Conservation (phyloP, 352 stramenopile species). For the Pythium sp. region DNA sequence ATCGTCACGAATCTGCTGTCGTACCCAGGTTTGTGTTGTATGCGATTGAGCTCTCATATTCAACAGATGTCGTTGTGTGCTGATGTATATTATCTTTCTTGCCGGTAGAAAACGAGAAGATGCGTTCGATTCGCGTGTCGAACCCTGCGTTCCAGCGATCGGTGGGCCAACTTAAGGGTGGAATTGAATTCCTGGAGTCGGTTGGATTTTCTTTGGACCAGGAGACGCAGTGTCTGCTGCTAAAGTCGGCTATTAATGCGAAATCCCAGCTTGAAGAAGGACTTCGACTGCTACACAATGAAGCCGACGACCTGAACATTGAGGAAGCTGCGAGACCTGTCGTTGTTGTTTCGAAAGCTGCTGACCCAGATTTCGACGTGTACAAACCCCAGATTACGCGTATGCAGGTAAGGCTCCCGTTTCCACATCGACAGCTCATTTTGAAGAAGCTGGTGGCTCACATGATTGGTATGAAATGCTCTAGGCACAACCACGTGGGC, state of each 20-base stretch:
- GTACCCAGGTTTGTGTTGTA: slow-evolving; percentile 48
- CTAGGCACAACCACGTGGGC: slow-evolving; percentile 66
- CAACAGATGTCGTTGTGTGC: neutral
- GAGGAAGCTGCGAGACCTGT: slow-evolving; percentile 37
- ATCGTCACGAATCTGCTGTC: slow-evolving; percentile 85
- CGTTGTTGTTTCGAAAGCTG: slow-evolving; percentile 35
- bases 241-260: slow-evolving; percentile 22
- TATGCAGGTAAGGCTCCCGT: slow-evolving; percentile 43
- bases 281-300: slow-evolving; percentile 55
- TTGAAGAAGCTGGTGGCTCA: neutral
- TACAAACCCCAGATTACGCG: slow-evolving; percentile 85
- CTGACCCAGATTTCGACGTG: slow-evolving; percentile 62
- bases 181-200: slow-evolving; percentile 66
- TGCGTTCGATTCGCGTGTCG: slow-evolving; percentile 75
- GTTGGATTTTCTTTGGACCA: slow-evolving; percentile 58
- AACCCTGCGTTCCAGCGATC: slow-evolving; percentile 74
- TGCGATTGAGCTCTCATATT: slow-evolving; percentile 3
- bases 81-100: neutral
- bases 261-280: slow-evolving; percentile 46
- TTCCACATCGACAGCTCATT: neutral
- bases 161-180: slow-evolving; percentile 63
- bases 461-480: neutral
- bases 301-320: slow-evolving; percentile 79
- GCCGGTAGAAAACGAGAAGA: slow-evolving; percentile 68
- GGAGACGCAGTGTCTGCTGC: slow-evolving; percentile 48